These are phyloP conservation scores for Suillus plorans DNA, from an alignment of 768 basidiomycete genomes.

Conservation along the genomic window DNA sequence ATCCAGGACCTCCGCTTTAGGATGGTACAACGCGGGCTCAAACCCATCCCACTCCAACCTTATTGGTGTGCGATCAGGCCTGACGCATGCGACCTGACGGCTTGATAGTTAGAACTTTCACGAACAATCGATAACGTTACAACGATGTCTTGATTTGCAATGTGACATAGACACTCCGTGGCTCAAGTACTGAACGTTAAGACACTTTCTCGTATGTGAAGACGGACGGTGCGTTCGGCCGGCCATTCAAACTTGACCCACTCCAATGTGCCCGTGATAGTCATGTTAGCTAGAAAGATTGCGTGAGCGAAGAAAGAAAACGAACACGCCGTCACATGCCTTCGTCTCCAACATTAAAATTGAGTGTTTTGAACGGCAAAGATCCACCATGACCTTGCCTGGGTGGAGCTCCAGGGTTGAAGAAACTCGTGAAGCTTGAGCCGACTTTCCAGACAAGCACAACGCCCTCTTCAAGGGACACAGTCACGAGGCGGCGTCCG, in stretches of 20 bases:
- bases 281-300: constrained; percentile 46
- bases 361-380: constrained; percentile 84
- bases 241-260: constrained; percentile 84
- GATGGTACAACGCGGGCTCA: constrained; percentile 48
- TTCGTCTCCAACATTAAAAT: constrained; percentile 82
- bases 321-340: constrained; percentile 46
- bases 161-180: background rate
- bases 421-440: constrained; percentile 82
- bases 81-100: constrained; percentile 38
- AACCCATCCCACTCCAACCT: constrained; percentile 53
- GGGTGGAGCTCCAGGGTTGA: constrained; percentile 89
- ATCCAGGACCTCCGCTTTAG: constrained; percentile 43
- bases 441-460: constrained; percentile 98
- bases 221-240: constrained; percentile 75
- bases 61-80: constrained; percentile 56
- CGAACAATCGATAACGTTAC: background rate
- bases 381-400: constrained; percentile 82
- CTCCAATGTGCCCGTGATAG: constrained; percentile 63
- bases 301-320: background rate
- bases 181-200: constrained; percentile 81
- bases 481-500: constrained; percentile 83
- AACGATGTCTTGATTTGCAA: background rate
- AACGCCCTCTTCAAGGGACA: constrained; percentile 80
- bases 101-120: constrained; percentile 13
- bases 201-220: constrained; percentile 79